Percentiles rank a stretch among this genome's conserved stretches.
Conservation (phyloP, 164 flowering plant species). For the Vitis amurensis region DNA sequence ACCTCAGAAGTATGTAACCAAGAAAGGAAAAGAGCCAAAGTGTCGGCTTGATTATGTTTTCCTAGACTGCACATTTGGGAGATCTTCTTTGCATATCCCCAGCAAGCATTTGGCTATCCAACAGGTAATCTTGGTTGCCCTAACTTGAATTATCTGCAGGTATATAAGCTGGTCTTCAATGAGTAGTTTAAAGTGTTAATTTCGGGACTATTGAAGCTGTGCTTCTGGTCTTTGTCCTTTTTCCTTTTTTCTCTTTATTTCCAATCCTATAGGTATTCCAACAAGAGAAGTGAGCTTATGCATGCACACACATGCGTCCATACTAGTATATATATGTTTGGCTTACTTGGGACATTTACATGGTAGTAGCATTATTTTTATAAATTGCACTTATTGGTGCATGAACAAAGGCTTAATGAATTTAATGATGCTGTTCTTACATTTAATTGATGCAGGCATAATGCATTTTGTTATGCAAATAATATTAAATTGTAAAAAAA, state of each 20-base stretch:
- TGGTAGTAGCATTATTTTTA: too few relatives aligned
- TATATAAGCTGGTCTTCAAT: neutral
- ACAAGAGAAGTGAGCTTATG: too few relatives aligned
- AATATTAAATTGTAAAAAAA: too few relatives aligned
- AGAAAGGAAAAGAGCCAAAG: slow-evolving; percentile 47
- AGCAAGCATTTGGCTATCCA: slow-evolving; percentile 63
- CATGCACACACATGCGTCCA: too few relatives aligned
- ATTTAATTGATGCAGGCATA: too few relatives aligned
- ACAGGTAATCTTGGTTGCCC: slow-evolving; percentile 50
- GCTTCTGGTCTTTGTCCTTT: neutral
- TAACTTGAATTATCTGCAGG: neutral
- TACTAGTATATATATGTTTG: too few relatives aligned
- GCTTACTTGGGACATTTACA: too few relatives aligned
- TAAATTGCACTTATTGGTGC: too few relatives aligned
- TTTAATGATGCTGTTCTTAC: too few relatives aligned
- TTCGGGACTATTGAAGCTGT: neutral
- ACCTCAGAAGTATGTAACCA: slow-evolving; percentile 66
- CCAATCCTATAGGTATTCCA: neutral
- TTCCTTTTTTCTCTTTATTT: neutral
- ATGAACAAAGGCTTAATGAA: too few relatives aligned
- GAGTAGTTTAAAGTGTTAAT: neutral
- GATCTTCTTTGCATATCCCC: slow-evolving; percentile 42
- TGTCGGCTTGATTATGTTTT: slow-evolving; percentile 67
- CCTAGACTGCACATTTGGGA: slow-evolving; percentile 89
- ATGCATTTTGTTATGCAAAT: too few relatives aligned